These are phyloP conservation scores for Penicillium sp. DNA, from an alignment of 2,329 filamentous ascomycete genomes.

Conservation along the genomic window DNA sequence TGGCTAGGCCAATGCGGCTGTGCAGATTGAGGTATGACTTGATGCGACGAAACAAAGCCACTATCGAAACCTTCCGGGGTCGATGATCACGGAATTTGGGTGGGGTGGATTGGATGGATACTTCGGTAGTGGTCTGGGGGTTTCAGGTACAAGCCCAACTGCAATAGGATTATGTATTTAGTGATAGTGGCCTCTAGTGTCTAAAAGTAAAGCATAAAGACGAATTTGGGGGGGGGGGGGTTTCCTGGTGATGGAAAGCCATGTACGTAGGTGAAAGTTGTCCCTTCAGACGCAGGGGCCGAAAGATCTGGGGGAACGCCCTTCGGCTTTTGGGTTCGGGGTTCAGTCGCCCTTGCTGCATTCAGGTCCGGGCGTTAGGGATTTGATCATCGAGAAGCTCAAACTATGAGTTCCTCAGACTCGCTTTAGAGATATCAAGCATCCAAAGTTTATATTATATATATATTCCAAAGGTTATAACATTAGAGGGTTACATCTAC, in stretches of 20 bases:
- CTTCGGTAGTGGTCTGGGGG: neutral
- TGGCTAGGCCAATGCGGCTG: slow-evolving; percentile 2
- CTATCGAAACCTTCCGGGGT: slow-evolving; percentile 15
- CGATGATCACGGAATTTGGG: slow-evolving; percentile 1
- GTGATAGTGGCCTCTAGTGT: slow-evolving; percentile 1
- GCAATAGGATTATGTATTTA: neutral
- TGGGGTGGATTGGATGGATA: neutral
- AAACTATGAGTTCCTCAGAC: neutral
- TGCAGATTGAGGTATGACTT: slow-evolving; percentile 20
- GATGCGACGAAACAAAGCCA: slow-evolving; percentile 14
- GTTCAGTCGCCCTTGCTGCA: slow-evolving; percentile 28
- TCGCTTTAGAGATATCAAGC: neutral
- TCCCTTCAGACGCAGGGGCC: slow-evolving; percentile 25
- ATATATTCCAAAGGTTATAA: neutral
- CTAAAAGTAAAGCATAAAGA: neutral
- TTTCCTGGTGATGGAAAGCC: neutral
- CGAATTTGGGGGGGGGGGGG: neutral
- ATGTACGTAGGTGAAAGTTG: slow-evolving; percentile 11
- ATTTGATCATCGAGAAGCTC: slow-evolving; percentile 1
- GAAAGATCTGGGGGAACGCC: slow-evolving; percentile 13
- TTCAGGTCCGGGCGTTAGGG: slow-evolving; percentile 26
- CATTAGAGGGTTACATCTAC: too few relatives aligned
- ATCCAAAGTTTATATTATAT: neutral
- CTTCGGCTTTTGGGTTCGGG: slow-evolving; percentile 12
- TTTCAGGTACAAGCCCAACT: neutral